These are phyloP conservation scores for Colletotrichum tropicale DNA, from an alignment of 2,329 filamentous ascomycete species.

Conservation along the genomic window DNA sequence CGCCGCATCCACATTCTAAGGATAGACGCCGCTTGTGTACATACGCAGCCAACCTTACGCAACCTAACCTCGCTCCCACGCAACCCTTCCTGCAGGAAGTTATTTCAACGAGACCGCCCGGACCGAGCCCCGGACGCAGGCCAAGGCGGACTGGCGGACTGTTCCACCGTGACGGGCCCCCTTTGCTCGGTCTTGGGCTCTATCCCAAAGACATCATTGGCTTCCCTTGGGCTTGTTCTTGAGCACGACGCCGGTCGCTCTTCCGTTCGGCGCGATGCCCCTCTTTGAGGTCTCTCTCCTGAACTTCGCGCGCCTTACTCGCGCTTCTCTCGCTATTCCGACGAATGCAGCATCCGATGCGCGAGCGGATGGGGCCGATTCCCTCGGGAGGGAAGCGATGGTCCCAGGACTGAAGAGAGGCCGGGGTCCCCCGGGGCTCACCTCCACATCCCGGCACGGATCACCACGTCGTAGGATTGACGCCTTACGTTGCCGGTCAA, in stretches of 20 bases:
- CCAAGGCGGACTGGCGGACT: conserved; percentile 7
- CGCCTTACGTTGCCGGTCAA: conserved; percentile 4
- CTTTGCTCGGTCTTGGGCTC: neutral
- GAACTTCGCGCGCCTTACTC: neutral
- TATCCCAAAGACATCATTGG: neutral
- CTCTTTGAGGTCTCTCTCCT: neutral
- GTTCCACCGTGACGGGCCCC: conserved; percentile 5
- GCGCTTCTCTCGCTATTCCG: conserved; percentile 11
- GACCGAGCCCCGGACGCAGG: conserved; percentile 8
- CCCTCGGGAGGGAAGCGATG: neutral
- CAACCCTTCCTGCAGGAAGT: neutral
- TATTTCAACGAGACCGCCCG: neutral
- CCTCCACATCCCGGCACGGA: conserved; percentile 6
- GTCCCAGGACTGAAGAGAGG: neutral
- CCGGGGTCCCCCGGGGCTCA: neutral
- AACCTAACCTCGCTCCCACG: neutral
- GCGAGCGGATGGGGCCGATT: neutral
- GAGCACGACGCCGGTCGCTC: neutral
- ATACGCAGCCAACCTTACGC: neutral
- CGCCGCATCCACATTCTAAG: neutral
- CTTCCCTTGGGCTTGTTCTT: neutral
- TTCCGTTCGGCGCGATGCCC: neutral
- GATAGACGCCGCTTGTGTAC: neutral
- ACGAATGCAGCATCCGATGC: neutral
- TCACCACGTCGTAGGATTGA: neutral